Conservation (phyloP, 177 flowering plant genomes). For the Vitis hybrid region DNA sequence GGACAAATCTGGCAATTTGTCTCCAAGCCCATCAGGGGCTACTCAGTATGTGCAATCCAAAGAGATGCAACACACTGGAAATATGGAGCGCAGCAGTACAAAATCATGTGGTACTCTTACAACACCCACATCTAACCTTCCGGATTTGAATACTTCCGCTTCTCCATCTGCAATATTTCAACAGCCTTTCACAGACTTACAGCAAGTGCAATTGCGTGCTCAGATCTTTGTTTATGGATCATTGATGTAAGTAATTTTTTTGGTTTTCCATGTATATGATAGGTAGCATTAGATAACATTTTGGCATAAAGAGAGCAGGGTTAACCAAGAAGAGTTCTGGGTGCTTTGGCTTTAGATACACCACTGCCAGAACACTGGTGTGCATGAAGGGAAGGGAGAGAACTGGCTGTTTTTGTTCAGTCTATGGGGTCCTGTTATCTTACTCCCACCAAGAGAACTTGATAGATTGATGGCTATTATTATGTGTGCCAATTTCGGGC, state of each 20-base stretch:
- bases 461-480: background rate
- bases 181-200: conserved; percentile 90
- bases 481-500: background rate
- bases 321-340: background rate
- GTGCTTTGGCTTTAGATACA: background rate
- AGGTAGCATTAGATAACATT: background rate
- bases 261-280: background rate
- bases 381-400: background rate
- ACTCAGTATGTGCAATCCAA: conserved; percentile 38
- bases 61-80: conserved; percentile 31
- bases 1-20: conserved; percentile 27
- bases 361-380: background rate
- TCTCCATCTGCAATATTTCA: conserved; percentile 52
- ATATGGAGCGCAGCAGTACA: conserved; percentile 30
- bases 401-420: background rate
- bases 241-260: conserved; percentile 66
- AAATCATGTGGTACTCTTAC: conserved; percentile 38
- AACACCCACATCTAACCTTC: conserved; percentile 52
- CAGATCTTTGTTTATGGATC: conserved; percentile 99
- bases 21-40: conserved; percentile 30
- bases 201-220: conserved; percentile 97
- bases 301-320: background rate
- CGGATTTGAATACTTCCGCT: conserved; percentile 73
- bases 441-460: background rate
- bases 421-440: background rate